Evolutionary conservation across 2,329 filamentous ascomycete genomes (phyloP).

Genomic region (Nectriaceae sp.): DNA sequence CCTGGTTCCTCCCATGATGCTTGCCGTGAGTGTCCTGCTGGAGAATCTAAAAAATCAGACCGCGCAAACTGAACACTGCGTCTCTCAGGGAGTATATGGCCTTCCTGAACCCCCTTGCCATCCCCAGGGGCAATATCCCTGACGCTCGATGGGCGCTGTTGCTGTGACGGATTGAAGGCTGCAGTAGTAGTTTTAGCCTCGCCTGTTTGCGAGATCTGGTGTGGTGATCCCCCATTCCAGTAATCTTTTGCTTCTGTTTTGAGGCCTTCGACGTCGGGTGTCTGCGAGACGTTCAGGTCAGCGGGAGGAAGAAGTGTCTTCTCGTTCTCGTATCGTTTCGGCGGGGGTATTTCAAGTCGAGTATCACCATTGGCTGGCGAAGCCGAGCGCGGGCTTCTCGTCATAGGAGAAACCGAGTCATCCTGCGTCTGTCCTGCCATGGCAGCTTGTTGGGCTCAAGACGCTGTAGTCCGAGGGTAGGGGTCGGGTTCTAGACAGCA

Average conservation of each 20-base stretch:
- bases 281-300: slow-evolving; percentile 17
- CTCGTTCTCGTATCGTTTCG: slow-evolving; percentile 21
- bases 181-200: slow-evolving; percentile 20
- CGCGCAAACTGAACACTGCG: slow-evolving; percentile 78
- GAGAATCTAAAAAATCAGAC: slow-evolving; percentile 51
- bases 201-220: slow-evolving; percentile 10
- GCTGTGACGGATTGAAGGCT: slow-evolving; percentile 23
- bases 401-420: slow-evolving; percentile 21
- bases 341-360: slow-evolving; percentile 13
- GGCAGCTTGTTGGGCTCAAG: slow-evolving; percentile 12
- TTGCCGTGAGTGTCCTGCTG: slow-evolving; percentile 55
- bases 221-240: slow-evolving; percentile 7
- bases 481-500: slow-evolving; percentile 6
- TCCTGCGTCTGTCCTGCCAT: slow-evolving; percentile 26
- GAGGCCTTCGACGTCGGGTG: slow-evolving; percentile 5
- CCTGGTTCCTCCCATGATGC: slow-evolving; percentile 71
- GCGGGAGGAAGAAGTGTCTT: slow-evolving; percentile 20
- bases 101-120: slow-evolving; percentile 18
- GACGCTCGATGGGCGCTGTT: slow-evolving; percentile 21
- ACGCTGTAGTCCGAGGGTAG: slow-evolving; percentile 4
- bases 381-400: slow-evolving; percentile 19
- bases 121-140: slow-evolving; percentile 18
- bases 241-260: slow-evolving; percentile 14
- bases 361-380: slow-evolving; percentile 22
- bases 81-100: slow-evolving; percentile 20